Base-by-base conservation (phyloP, 352 stramenopile species). In the Globisporangium uncinulatum region DNA sequence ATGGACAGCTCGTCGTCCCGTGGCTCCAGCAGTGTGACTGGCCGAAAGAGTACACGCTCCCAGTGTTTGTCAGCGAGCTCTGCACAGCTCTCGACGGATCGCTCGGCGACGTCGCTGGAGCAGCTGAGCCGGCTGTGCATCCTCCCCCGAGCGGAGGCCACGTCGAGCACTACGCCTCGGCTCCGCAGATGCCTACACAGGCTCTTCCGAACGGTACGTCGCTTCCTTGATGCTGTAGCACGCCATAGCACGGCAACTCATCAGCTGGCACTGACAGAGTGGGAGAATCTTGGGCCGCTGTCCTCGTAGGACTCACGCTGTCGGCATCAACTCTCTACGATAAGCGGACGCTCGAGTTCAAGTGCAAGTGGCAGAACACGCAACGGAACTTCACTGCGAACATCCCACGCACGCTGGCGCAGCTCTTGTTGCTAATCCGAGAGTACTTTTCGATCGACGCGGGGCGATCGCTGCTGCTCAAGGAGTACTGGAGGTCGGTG, bases 311-410 rank as follows among this genome's bases (percentile, higher is more conserved):
- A 14, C 29, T 32, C 14, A 45, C 36, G n/a, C 21, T 17, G 4
- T 44, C 42, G 2, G 42, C 42, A 14, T 17, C 42, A 47, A 47
- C 42, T 21, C 42, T 47, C 42, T 47, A 47, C 42, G 42, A 47
- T 7, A 17, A 47, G 0, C 42, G 42, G n/a, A 47, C 14, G 56
- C 59, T 87, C 41, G 57, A 71, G 31, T 79, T 89, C 48, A 76
- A 76, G 53, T 89, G 82, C 75, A 92, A 92, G 56, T 89, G 70
- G 70, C 70, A 69, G 14, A 69, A 73, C 37, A 63, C 62, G 19
- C 64, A 69, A 34, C 70, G 71, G 42, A 66, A 83, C 24, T 86
- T 92, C 43, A 56, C 59, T 2, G 68, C 72, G 5, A 63, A 54
- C 19, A 58, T 59, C 6, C 65, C 74, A 20, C 34, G 50, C 3